Evolutionary conservation across 2,329 filamentous ascomycete genomes (phyloP).

Genomic region (Coniochaeta sp.): DNA sequence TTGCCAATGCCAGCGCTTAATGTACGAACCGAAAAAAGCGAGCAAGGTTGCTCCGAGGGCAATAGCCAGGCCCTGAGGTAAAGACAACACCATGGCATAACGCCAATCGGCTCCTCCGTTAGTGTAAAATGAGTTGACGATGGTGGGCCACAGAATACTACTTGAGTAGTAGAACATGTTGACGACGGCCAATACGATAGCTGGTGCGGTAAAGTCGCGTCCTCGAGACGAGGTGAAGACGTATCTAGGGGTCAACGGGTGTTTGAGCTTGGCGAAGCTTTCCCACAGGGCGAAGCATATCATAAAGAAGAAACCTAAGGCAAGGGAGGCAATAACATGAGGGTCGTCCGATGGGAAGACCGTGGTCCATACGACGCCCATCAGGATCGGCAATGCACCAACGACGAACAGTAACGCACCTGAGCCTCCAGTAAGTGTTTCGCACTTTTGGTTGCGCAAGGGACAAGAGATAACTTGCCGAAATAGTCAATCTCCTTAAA

Average conservation of each 20-base stretch:
- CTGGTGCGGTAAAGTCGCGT: constrained; percentile 5
- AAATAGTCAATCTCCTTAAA: constrained; percentile 1
- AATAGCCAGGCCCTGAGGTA: constrained; percentile 37
- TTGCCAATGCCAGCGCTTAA: constrained; percentile 40
- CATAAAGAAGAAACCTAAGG: not conserved
- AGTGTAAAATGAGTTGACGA: constrained; percentile 37
- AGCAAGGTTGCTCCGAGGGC: constrained; percentile 32
- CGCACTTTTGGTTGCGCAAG: too few relatives aligned
- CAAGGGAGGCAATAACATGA: not conserved
- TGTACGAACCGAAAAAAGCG: constrained; percentile 30
- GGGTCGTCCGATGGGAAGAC: not conserved
- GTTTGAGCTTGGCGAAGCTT: not conserved
- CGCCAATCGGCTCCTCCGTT: constrained; percentile 25
- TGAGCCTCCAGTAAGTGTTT: not conserved
- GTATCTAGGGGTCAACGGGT: not conserved
- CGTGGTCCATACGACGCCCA: not conserved
- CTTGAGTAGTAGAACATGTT: constrained; percentile 6
- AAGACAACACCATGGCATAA: constrained; percentile 28
- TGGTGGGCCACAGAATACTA: constrained; percentile 30
- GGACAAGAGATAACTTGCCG: too few relatives aligned
- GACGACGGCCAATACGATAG: constrained; percentile 6
- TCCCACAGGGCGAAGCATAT: not conserved
- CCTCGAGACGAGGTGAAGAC: not conserved
- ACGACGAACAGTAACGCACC: not conserved
- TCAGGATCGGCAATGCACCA: not conserved